Conservation (phyloP, 2,329 filamentous ascomycete species). For the Ceratocystis huliohia region DNA sequence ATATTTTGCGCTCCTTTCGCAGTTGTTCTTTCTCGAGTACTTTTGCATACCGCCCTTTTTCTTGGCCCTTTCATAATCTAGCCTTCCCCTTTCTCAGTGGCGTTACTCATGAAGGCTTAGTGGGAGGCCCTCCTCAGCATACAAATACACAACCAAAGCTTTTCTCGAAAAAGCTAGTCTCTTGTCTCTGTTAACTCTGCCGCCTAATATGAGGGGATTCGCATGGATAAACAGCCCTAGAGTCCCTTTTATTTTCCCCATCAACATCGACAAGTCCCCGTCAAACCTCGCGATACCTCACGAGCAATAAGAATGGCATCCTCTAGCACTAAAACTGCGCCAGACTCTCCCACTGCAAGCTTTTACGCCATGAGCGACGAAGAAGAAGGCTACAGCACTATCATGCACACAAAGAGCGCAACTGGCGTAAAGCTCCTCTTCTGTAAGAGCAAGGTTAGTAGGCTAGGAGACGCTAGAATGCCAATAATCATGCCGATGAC, state of each 20-base stretch:
- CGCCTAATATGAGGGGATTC: conserved; percentile 7
- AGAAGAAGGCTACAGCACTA: conserved; percentile 88
- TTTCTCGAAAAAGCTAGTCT: conserved; percentile 1
- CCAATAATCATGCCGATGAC: not conserved
- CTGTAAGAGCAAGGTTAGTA: conserved; percentile 81
- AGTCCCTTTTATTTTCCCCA: not conserved
- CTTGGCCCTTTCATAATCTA: not conserved
- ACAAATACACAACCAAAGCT: not conserved
- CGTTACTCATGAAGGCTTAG: conserved; percentile 11
- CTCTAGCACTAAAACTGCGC: conserved; percentile 29
- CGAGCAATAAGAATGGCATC: conserved; percentile 21
- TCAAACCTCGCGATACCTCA: not conserved
- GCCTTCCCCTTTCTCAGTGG: conserved; percentile 11
- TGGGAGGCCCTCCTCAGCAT: conserved; percentile 13
- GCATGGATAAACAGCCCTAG: not conserved
- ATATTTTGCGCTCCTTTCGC: not conserved
- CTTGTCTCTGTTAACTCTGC: conserved; percentile 14
- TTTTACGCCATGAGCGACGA: conserved; percentile 96
- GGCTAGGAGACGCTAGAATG: not conserved
- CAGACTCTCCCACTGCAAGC: conserved; percentile 61
- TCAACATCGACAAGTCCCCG: not conserved
- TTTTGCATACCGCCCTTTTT: not conserved
- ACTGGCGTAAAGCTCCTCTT: conserved; percentile 86
- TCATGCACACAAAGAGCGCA: conserved; percentile 64
- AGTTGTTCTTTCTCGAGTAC: not conserved